Evolutionary conservation across 805 yeast species (phyloP).

Genomic region (Cephaloascus albidus): DNA sequence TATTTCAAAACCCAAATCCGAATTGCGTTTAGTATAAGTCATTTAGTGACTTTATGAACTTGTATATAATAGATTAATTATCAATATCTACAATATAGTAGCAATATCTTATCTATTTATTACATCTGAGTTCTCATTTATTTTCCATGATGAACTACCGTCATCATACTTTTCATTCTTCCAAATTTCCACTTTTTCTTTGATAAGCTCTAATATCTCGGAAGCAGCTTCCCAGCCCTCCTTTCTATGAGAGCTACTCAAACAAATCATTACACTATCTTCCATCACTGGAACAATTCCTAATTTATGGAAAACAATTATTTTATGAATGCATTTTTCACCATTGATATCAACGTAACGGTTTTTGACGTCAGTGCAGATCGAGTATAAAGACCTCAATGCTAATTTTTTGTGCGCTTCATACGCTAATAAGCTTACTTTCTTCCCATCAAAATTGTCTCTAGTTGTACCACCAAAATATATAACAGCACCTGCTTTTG

Average conservation of each 20-base stretch:
- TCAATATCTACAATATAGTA: too few species aligned
- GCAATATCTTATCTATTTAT: background rate
- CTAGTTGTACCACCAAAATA: slow-evolving; percentile 43
- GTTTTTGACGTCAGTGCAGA: slow-evolving; percentile 21
- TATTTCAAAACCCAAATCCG: slow-evolving; percentile 44
- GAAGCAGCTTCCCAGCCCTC: slow-evolving; percentile 39
- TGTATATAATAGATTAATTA: too few species aligned
- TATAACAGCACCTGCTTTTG: slow-evolving; percentile 38
- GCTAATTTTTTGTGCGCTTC: slow-evolving; percentile 38
- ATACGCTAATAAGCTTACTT: slow-evolving; percentile 29
- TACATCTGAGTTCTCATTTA: slow-evolving; percentile 21
- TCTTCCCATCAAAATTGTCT: slow-evolving; percentile 28
- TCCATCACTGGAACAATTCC: slow-evolving; percentile 38
- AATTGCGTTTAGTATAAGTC: slow-evolving; percentile 30
- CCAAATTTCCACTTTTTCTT: slow-evolving; percentile 40
- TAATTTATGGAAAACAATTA: slow-evolving; percentile 33
- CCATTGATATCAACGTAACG: slow-evolving; percentile 11
- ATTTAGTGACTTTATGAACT: too few species aligned
- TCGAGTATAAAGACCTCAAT: slow-evolving; percentile 18
- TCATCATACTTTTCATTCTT: slow-evolving; percentile 34
- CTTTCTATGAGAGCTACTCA: slow-evolving; percentile 34
- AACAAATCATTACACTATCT: slow-evolving; percentile 35
- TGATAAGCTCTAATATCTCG: slow-evolving; percentile 34
- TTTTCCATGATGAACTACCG: slow-evolving; percentile 33
- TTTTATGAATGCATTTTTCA: slow-evolving; percentile 17